Conservation (phyloP, 148 eudicot genomes). For the Bassia scoparia region DNA sequence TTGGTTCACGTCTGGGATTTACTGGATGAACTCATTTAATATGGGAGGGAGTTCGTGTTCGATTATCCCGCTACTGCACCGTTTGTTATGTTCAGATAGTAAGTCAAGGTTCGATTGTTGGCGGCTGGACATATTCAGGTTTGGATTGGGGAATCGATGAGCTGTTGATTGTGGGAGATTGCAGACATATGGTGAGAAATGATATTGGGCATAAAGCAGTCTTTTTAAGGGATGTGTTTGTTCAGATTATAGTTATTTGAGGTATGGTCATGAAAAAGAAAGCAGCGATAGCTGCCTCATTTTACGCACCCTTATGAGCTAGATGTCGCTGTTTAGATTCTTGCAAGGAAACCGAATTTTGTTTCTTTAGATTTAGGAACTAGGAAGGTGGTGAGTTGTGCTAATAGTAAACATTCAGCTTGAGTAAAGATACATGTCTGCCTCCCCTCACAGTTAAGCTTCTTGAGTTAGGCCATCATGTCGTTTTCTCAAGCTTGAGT, state of each 20-base stretch:
- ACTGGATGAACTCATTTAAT: not conserved
- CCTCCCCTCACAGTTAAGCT: not conserved
- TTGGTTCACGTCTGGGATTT: not conserved
- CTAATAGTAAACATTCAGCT: not conserved
- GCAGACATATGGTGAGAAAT: not conserved
- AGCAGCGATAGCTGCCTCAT: not conserved
- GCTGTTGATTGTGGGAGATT: conserved; percentile 12
- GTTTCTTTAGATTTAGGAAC: not conserved
- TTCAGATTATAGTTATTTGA: not conserved
- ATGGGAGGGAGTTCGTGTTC: not conserved
- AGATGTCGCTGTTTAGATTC: conserved; percentile 3
- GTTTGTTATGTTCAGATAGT: too few relatives aligned
- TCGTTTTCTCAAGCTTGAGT: conserved; percentile 10
- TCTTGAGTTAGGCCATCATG: conserved; percentile 1
- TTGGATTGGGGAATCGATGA: not conserved
- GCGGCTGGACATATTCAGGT: conserved; percentile 1
- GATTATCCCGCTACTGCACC: not conserved
- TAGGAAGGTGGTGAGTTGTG: not conserved
- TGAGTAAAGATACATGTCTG: not conserved
- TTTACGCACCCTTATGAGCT: conserved; percentile 12
- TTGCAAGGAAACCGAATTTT: not conserved
- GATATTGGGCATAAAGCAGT: not conserved
- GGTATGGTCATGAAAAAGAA: not conserved
- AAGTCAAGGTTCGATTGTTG: not conserved
- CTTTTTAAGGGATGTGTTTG: not conserved